Percentiles rank a stretch among this genome's conserved stretches.
Evolutionary conservation across 495 filamentous ascomycete genomes (phyloP).

Genomic region (Podospora pseudopauciseta): DNA sequence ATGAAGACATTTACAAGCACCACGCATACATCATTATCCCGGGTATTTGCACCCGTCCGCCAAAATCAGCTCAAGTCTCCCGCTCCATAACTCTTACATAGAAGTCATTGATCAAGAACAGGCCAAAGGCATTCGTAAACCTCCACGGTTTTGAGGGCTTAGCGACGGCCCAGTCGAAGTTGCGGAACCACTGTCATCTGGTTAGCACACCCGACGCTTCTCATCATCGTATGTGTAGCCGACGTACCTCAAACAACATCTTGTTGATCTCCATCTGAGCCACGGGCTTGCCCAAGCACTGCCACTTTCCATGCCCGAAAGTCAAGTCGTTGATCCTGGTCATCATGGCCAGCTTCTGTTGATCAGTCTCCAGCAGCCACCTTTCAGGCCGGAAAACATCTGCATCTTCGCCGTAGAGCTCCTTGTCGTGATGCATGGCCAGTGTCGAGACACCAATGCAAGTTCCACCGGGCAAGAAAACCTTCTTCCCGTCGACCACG

Average conservation of each 20-base stretch:
- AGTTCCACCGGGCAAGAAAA: constrained; percentile 48
- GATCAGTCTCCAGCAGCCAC: constrained; percentile 46
- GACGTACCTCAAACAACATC: constrained; percentile 48
- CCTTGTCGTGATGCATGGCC: constrained; percentile 29
- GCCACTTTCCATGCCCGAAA: constrained; percentile 38
- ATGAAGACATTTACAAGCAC: neutral
- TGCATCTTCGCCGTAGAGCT: constrained; percentile 46
- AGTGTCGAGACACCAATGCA: constrained; percentile 41
- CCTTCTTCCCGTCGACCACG: constrained; percentile 44
- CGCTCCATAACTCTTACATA: constrained; percentile 21
- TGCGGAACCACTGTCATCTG: constrained; percentile 41
- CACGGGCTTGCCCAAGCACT: constrained; percentile 39
- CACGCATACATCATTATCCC: neutral
- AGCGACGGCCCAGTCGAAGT: constrained; percentile 47
- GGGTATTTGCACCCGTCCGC: neutral
- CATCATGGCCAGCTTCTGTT: constrained; percentile 20
- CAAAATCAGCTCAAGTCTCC: neutral
- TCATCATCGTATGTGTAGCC: neutral
- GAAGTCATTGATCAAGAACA: constrained; percentile 21
- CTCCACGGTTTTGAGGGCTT: constrained; percentile 44
- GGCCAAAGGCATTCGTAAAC: constrained; percentile 5
- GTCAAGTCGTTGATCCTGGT: constrained; percentile 25
- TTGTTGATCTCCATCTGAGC: constrained; percentile 47
- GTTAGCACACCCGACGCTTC: neutral
- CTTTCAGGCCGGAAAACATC: constrained; percentile 50